Evolutionary conservation across 805 yeast genomes (phyloP), one percentile per base, ranked within the genome.

Genomic region (Barnettozyma wickerhamii): DNA sequence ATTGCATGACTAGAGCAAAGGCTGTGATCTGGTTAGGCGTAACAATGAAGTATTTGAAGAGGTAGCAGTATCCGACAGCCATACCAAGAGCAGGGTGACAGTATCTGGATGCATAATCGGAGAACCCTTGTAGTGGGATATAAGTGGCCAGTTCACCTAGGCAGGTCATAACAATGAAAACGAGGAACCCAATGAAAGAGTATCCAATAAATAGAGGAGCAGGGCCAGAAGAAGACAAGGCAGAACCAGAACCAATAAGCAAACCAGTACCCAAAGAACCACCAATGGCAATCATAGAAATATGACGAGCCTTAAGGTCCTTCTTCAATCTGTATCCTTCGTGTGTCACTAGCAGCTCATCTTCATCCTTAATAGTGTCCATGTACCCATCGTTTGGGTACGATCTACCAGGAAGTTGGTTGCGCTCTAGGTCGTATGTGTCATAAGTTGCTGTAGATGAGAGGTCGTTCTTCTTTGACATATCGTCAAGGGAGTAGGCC

Each of bases 261-360:
- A 81, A 60, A 52, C 87, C 86, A 19, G 87, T 79, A 63, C 88
- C 88, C 46, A 81, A 74, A 40, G 81, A 73, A 54, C 86, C 85
- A 48, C 84, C 88, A 44, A 82, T 73, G 37, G 87, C 82, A 48
- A 81, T 72, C 75, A 81, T 78, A 45, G 76, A 75, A 51, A 81
- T 62, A 55, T 79, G 85, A 63, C 84, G 71, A 28, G 71, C 66
- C 51, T 76, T 75, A 53, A 79, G 61, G 62, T 47, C 23, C 31
- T 52, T 40, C 28, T 54, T 48, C 14, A 52, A 37, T 32, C 51
- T 43, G 35, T 46, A 54, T 19, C 58, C 56, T 13, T 54, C 59
- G 30, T 52, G 55, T 10, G 41, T 42, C 5, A 52, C 55, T 13
- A 40, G 17, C 10, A 42, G 18, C 6, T 21, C 30, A 13, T 33